A percentile compares a stretch with the other conserved stretches of the same genome.
Conservation (phyloP, 2,329 filamentous ascomycete species). For the Aspergillus vadensis region DNA sequence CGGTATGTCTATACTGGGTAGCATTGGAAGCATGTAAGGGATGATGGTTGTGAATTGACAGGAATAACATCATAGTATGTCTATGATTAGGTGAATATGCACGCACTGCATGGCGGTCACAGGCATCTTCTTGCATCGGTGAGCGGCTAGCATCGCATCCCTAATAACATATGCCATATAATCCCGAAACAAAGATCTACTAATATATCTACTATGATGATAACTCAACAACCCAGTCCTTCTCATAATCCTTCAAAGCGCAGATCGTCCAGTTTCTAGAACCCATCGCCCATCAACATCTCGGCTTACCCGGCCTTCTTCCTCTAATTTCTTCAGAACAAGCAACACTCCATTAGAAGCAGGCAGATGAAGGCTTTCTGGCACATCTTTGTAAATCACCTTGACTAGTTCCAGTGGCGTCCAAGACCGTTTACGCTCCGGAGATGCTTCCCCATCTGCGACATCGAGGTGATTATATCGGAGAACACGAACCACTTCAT, state of each 20-base stretch:
- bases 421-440: constrained; percentile 54
- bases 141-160: neutral
- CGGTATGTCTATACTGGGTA: too few relatives aligned
- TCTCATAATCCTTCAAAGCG: constrained; percentile 29
- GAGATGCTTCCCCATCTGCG: constrained; percentile 34
- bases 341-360: constrained; percentile 76
- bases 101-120: neutral
- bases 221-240: neutral
- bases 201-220: neutral
- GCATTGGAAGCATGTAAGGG: too few relatives aligned
- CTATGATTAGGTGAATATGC: neutral
- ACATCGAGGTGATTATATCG: constrained; percentile 44
- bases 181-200: too few relatives aligned
- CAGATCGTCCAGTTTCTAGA: constrained; percentile 30
- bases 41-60: too few relatives aligned
- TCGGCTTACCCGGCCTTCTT: constrained; percentile 66
- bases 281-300: constrained; percentile 35
- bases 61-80: too few relatives aligned
- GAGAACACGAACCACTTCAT: constrained; percentile 71
- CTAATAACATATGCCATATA: too few relatives aligned
- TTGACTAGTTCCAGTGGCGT: constrained; percentile 81
- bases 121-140: neutral
- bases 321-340: constrained; percentile 75
- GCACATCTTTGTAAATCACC: constrained; percentile 79
- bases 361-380: constrained; percentile 71